These are phyloP conservation scores for Kluyveromyces dobzhanskii DNA, from an alignment of 805 yeast genomes.

Conservation along the genomic window DNA sequence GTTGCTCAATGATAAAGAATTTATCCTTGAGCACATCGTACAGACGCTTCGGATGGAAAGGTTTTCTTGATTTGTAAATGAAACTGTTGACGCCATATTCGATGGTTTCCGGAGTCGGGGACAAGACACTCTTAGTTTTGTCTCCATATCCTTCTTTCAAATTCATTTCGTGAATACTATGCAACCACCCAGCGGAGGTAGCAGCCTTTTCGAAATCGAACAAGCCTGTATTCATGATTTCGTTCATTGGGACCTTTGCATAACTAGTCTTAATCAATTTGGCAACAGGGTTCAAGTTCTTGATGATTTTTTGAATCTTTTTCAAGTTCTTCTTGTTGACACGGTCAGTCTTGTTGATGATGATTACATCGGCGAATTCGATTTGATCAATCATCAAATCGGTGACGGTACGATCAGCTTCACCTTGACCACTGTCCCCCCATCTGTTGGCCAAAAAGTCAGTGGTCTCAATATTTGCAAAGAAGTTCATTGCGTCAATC, in stretches of 20 bases:
- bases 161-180: constrained; percentile 34
- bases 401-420: constrained; percentile 37
- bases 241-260: constrained; percentile 30
- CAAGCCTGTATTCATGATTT: constrained; percentile 31
- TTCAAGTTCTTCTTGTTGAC: constrained; percentile 22
- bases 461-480: constrained; percentile 36
- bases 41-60: constrained; percentile 39
- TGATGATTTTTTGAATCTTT: constrained; percentile 29
- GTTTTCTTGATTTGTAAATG: constrained; percentile 34
- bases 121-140: constrained; percentile 14
- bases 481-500: constrained; percentile 36
- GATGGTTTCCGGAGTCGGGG: constrained; percentile 40
- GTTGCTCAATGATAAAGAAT: constrained; percentile 35
- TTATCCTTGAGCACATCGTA: constrained; percentile 31
- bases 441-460: constrained; percentile 35
- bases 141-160: constrained; percentile 27
- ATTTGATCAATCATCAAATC: constrained; percentile 40
- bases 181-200: constrained; percentile 39
- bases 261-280: constrained; percentile 31
- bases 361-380: constrained; percentile 39
- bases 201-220: constrained; percentile 37
- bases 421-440: constrained; percentile 34
- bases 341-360: constrained; percentile 32
- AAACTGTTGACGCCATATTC: constrained; percentile 40
- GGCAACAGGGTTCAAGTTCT: constrained; percentile 37